Evolutionary conservation across 805 yeast species (phyloP), one percentile per base, ranked within the genome.

Genomic region (Suhomyces kilbournensis): DNA sequence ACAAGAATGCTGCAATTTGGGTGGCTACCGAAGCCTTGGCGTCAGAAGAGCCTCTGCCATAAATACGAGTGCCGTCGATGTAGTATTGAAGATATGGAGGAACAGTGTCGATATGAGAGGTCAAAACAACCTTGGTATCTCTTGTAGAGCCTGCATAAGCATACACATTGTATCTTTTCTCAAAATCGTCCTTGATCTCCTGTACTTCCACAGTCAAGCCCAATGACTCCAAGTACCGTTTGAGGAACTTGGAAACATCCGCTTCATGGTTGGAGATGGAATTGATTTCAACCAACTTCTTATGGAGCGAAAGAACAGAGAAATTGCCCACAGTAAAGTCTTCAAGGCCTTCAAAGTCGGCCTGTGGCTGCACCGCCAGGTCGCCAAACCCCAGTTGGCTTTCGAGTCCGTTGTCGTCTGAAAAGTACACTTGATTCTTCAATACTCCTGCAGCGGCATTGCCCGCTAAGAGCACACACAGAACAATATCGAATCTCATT

Each of bases 1-100:
- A 79, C n/a, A 77, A 64, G 26, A 78, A 75, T 0, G 90, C 82
- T 26, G 75, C 68, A 5, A 84, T 69, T 60, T 84, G 89, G 0
- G 87, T 65, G 0, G 88, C 86, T 15, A 86, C 83, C 8, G 88
- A 82, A 0, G 77, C 88, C 61, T 86, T 86, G n/a, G 88, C 91
- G 61, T 86, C 92, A 51, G 79, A 74, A 1, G 86, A 64, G 2
- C 92, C 92, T 50, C 92, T 72, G 20, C 91, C 91, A 60, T 75
- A 78, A 15, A 86, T 82, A 25, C 65, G 64, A 45, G 77, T 72
- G 2, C 81, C 84, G 10, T 75, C 69, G 10, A 76, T 65, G 2
- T 60, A 59, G 64, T 85, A 85, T 2, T 78, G 78, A 48, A 84
- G 64, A 59, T 60, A 84, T 0, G 90, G 89, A 10, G 90, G 90